Evolutionary conservation across 768 basidiomycete genomes (phyloP), one percentile per base, ranked within the genome.

Genomic region (Naematelia encephala): DNA sequence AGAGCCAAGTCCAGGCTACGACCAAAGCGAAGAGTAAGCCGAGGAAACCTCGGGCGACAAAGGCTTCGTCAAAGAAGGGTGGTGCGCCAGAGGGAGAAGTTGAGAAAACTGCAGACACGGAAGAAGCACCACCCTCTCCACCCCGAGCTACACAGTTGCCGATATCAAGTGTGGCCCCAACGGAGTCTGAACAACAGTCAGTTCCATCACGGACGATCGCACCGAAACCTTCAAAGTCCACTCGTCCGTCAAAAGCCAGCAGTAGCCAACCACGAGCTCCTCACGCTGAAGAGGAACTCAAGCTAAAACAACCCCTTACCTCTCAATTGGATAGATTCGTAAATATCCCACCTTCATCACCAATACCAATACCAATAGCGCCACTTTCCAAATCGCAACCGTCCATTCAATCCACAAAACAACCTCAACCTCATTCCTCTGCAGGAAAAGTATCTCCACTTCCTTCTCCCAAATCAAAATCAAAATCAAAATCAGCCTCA

Each of bases 321-420:
- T 68, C 67, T 5, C 67, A 66, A 30, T 54, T 72, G 11, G 61
- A 64, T 21, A 42, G 65, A 34, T 72, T 69, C 53, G 45, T 63
- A 1, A 72, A 69, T 52, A 66, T 72, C 42, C 70, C 70, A 29
- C 61, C 48, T 16, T 66, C 64, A 10, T 61, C 66, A 16, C 47
- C 47, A 14, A 52, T 52, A 34, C 51, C 56, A 26, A 29, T 49
- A 14, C 13, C 23, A 26, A n/a, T n/a, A n/a, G n/a, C n/a, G n/a
- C n/a, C n/a, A n/a, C n/a, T n/a, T n/a, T n/a, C n/a, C n/a, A n/a
- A n/a, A n/a, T n/a, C n/a, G n/a, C n/a, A n/a, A n/a, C n/a, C n/a
- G n/a, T n/a, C n/a, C n/a, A n/a, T n/a, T n/a, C n/a, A n/a, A n/a
- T n/a, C n/a, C n/a, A n/a, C n/a, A n/a, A n/a, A n/a, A n/a, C n/a